Conservation (phyloP, 1,284 basidiomycete genomes). For the Trametes sp. region DNA sequence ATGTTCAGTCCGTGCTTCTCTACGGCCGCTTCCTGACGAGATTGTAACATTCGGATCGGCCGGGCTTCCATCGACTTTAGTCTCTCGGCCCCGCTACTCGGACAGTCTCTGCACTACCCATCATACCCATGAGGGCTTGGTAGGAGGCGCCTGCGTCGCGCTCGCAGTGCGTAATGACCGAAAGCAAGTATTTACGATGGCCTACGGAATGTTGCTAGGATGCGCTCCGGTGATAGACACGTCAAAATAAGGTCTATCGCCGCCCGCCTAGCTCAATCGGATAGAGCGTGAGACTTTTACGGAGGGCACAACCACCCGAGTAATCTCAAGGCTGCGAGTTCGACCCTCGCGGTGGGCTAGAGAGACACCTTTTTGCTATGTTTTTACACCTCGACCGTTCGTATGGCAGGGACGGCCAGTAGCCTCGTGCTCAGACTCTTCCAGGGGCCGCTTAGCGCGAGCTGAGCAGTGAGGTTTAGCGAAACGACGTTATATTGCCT, state of each 20-base stretch:
- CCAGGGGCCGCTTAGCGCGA: too few species aligned
- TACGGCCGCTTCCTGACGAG: not conserved
- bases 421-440: not conserved
- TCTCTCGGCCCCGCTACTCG: not conserved
- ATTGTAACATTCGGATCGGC: not conserved
- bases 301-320: not conserved
- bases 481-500: not conserved
- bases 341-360: conserved; percentile 91
- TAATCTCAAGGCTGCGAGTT: conserved; percentile 88
- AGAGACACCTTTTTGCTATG: not conserved
- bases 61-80: not conserved
- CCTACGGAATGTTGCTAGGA: too few species aligned
- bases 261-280: conserved; percentile 87
- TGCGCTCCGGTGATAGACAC: too few species aligned
- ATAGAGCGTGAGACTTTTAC: conserved; percentile 82
- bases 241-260: not conserved
- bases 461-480: too few species aligned
- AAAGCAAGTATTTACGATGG: too few species aligned
- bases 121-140: too few species aligned
- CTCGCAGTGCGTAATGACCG: too few species aligned
- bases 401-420: not conserved
- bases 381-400: not conserved
- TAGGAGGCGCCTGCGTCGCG: too few species aligned
- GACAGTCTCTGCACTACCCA: too few species aligned
- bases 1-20: not conserved